Evolutionary conservation across 108 stramenopile genomes (phyloP), one percentile per base, ranked within the genome.

Genomic region (Pseudonitzschia delicatissima): DNA sequence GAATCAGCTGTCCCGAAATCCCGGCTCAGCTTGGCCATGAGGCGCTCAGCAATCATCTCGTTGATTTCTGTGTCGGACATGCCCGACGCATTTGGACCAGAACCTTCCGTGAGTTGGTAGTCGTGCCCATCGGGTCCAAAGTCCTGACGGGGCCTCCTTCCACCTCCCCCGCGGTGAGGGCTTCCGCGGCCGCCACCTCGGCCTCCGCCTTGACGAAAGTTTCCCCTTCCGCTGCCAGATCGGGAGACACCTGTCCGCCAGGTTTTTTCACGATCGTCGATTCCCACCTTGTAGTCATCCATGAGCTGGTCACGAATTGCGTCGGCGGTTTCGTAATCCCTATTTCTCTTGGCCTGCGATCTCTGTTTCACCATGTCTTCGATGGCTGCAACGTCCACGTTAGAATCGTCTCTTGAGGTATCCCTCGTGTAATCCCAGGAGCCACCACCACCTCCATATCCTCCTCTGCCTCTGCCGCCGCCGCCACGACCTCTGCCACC

Each of bases 51-150:
- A 35, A 93, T 52, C 50, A 85, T 48, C 11, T 35, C 72, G 55
- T 88, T 76, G 47, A 93, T 83, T 60, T 90, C 86, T 21, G 26
- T 51, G 53, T 88, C 88, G 2, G 73, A 29, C 15, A 92, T 67
- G 0, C 64, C 33, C 3, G 78, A 69, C 37, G 67, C 51, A 57
- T 67, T 84, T 0, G 76, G 74, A 8, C 82, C 87, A 13, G 66
- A 74, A 60, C 79, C 82, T 0, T 17, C n/a, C 5, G 82, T 63
- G 13, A 44, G 47, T 7, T 62, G 17, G 70, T 94, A 94, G 63
- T 93, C 92, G 67, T 93, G 92, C 18, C 91, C 91, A 39, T 73
- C 62, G 29, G 83, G 79, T 47, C 88, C 88, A 66, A 93, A 90
- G 45, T 80, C 57, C 17, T 71, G 66, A 18, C 51, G 18, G 33